Percentiles rank a stretch among this genome's conserved stretches.
phyloP scores from a whole-genome alignment of 106 monocot genomes.

The Allium sativum region DNA sequence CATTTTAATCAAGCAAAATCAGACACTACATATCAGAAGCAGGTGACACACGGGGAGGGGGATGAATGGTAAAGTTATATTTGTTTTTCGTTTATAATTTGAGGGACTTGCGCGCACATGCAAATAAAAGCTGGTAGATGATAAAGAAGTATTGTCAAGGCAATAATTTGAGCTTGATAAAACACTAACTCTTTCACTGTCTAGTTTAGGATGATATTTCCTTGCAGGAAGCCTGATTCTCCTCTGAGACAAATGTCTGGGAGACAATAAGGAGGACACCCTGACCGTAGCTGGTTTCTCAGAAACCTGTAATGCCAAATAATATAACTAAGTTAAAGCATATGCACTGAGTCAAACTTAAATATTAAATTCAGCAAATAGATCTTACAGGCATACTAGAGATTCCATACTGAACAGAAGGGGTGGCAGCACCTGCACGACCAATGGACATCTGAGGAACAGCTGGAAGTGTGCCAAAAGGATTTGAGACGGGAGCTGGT shows the following conservation, averaged over 20 bases:
- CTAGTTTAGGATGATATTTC: constrained; percentile 69
- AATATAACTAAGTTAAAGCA: not conserved
- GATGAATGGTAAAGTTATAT: too few species aligned
- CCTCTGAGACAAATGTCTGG: constrained; percentile 82
- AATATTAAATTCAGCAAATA: constrained; percentile 1
- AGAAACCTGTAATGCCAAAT: constrained; percentile 41
- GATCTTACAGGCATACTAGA: constrained; percentile 90
- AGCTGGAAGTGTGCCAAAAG: constrained; percentile 85
- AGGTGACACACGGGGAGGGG: too few species aligned
- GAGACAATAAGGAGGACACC: constrained; percentile 55
- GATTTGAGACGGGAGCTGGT: constrained; percentile 58
- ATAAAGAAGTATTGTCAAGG: not conserved
- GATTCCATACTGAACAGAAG: constrained; percentile 93
- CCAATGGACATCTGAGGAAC: constrained; percentile 97
- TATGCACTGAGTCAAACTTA: not conserved
- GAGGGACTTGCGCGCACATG: too few species aligned
- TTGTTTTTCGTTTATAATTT: too few species aligned
- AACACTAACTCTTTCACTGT: constrained; percentile 55
- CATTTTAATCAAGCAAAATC: too few species aligned
- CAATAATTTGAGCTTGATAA: not conserved
- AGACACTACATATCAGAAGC: too few species aligned
- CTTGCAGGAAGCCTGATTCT: constrained; percentile 66
- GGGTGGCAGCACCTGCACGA: constrained; percentile 33
- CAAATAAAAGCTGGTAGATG: too few species aligned
- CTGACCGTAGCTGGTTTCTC: constrained; percentile 61